phyloP scores from a whole-genome alignment of 768 basidiomycete species.

The Mycena floridula region DNA sequence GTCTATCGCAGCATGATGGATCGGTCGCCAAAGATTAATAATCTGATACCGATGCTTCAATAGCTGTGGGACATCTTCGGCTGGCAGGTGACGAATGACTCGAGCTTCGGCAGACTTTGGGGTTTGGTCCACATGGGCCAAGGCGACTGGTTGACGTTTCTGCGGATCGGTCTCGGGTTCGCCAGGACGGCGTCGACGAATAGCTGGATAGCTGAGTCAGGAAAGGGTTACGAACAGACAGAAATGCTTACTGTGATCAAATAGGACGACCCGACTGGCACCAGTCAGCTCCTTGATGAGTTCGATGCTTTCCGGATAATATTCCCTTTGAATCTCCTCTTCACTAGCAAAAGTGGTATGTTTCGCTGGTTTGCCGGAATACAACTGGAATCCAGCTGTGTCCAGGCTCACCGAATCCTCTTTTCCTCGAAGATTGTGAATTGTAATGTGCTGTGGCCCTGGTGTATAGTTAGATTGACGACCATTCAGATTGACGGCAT shows the following conservation, averaged over 20 bases:
- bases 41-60: constrained; percentile 32
- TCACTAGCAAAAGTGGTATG: too few species aligned
- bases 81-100: constrained; percentile 33
- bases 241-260: not conserved
- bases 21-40: too few species aligned
- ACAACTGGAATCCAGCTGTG: too few species aligned
- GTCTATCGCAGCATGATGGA: constrained; percentile 27
- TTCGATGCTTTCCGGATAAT: not conserved
- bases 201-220: too few species aligned
- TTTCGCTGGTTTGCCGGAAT: too few species aligned
- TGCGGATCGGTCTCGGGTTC: constrained; percentile 11
- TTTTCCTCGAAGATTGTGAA: too few species aligned
- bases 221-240: too few species aligned
- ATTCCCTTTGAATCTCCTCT: not conserved
- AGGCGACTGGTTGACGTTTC: constrained; percentile 22
- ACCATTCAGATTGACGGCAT: too few species aligned
- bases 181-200: constrained; percentile 21
- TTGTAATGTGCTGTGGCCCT: too few species aligned
- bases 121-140: constrained; percentile 37
- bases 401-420: too few species aligned
- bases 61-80: constrained; percentile 25
- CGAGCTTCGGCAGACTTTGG: constrained; percentile 24
- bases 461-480: too few species aligned
- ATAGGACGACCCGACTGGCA: not conserved
- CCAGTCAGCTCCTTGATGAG: not conserved